Conservation (phyloP, 2,329 filamentous ascomycete genomes). For the Biscogniauxia sp. region DNA sequence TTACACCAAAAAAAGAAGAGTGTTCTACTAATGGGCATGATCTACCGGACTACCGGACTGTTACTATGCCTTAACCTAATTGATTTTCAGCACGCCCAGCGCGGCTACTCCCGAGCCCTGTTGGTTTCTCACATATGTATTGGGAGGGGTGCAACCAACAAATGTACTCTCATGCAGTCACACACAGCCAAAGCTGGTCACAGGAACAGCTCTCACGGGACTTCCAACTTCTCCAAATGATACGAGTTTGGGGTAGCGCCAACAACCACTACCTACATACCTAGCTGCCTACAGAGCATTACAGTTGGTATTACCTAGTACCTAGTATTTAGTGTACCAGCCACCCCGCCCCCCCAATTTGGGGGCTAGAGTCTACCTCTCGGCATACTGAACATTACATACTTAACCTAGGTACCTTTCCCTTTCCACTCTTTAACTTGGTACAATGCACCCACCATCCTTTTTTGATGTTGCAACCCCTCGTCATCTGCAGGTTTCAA, state of each 20-base stretch:
- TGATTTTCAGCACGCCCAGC: constrained; percentile 18
- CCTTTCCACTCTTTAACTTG: neutral
- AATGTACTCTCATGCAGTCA: constrained; percentile 26
- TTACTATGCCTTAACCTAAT: constrained; percentile 7
- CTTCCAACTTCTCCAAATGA: constrained; percentile 8
- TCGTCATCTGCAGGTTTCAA: neutral
- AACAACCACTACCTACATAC: neutral
- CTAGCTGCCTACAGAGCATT: too few species aligned
- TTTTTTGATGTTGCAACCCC: neutral
- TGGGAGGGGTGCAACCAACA: constrained; percentile 17
- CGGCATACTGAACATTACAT: neutral
- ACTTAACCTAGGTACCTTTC: too few species aligned
- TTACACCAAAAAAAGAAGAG: neutral
- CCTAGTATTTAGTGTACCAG: too few species aligned
- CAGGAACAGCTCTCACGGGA: constrained; percentile 28
- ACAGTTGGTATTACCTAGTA: too few species aligned
- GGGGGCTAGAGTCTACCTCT: neutral
- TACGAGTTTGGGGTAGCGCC: neutral
- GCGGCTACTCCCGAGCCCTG: constrained; percentile 28
- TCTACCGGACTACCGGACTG: neutral
- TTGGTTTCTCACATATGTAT: constrained; percentile 17
- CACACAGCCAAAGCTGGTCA: constrained; percentile 30
- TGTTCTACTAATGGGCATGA: neutral
- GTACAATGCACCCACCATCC: too few species aligned
- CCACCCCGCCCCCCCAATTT: neutral